phyloP scores from a whole-genome alignment of 2,329 filamentous ascomycete genomes.

The Basipetospora chlamydospora region DNA sequence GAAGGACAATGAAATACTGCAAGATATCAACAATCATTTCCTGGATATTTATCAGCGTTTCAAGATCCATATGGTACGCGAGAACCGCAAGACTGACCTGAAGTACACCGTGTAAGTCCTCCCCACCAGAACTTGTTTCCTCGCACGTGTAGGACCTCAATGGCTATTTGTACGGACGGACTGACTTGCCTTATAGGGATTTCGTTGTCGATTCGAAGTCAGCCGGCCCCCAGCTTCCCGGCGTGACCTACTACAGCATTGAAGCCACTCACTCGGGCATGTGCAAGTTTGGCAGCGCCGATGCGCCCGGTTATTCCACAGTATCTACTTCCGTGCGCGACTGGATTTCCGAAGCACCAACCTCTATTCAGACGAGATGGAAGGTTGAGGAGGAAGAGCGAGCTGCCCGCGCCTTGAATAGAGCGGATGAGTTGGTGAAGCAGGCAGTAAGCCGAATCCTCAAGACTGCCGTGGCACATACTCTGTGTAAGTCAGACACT shows the following conservation, averaged over 20 bases:
- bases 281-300: conserved; percentile 54
- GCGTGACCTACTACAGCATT: conserved; percentile 60
- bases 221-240: conserved; percentile 53
- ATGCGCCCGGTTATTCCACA: conserved; percentile 48
- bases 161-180: not conserved
- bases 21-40: conserved; percentile 61
- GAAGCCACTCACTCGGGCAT: conserved; percentile 57
- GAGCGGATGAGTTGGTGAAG: conserved; percentile 29
- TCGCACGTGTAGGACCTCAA: too few relatives aligned
- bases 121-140: too few relatives aligned
- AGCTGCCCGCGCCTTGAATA: conserved; percentile 24
- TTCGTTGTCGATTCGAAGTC: conserved; percentile 57
- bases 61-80: conserved; percentile 62
- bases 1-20: conserved; percentile 57
- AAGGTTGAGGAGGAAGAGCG: conserved; percentile 41
- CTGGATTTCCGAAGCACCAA: conserved; percentile 39
- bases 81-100: conserved; percentile 56
- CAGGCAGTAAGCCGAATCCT: conserved; percentile 9
- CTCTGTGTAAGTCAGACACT: not conserved
- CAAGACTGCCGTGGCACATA: too few relatives aligned
- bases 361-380: conserved; percentile 43
- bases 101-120: conserved; percentile 42
- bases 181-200: conserved; percentile 17
- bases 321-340: conserved; percentile 33
- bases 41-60: conserved; percentile 57